Base-by-base conservation (phyloP, 345 rosid species). In the Draba incana region DNA sequence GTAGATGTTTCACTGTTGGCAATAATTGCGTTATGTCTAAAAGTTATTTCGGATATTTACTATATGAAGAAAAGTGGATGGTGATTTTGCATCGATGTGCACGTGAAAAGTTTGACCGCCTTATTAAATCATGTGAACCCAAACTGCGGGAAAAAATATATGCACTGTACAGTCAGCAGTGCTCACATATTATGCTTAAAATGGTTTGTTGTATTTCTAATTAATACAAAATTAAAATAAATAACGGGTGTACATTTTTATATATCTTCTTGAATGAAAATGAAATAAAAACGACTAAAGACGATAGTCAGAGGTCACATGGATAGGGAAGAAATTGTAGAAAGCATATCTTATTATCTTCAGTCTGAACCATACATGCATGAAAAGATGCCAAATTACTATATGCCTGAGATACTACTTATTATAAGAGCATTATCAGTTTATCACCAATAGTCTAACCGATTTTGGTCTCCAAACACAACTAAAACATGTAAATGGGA, bases 91-190 rank as follows among this genome's bases (percentile, higher is more conserved):
- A 6, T 57, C 71, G 47, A 67, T 11, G 33, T 45, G 57, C 72
- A 57, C 65, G 57, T 68, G 65, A 68, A 57, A 24, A 47, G 39
- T 68, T 68, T 57, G 56, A 45, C 72, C 39, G 38, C 54, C 46
- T 68, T 68, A 20, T 35, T n/a, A 68, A n/a, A 56, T 56, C 64
- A 68, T 43, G 62, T 66, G 70, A 66, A 50, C 50, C 59, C 2
- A 53, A 53, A 14, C 39, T 13, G 8, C 37, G 16, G 15, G 20
- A 42, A 15, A 49, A 66, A 42, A 24, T 24, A 14, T 45, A 61
- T 28, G 41, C 41, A 44, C 15, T 45, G 14, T 27, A 30, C 61
- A 37, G 45, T 56, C 35, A 23, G 35, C 33, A 57, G 15, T 57
- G 14, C 10, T 3, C 62, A 38, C 60, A 15, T 6, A 31, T 31